Evolutionary conservation across 768 basidiomycete genomes (phyloP), one percentile per base, ranked within the genome.

Genomic region (Multifurca ochricompacta): DNA sequence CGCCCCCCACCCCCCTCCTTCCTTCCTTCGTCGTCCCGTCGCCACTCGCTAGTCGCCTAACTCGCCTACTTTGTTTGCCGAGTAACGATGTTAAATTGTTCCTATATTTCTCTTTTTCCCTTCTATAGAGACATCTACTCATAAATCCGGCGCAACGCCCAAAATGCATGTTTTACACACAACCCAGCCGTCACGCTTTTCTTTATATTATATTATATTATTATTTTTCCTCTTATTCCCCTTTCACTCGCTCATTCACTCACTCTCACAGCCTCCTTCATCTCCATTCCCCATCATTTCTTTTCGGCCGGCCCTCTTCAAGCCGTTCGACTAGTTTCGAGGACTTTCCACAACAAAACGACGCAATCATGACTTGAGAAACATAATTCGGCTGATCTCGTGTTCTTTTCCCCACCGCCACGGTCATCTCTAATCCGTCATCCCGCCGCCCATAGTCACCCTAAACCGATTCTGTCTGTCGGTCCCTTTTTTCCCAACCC

Each of bases 141-240:
- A n/a, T n/a, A n/a, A 19, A 34, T 10, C 27, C 23, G 52, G 52
- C 45, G 53, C 48, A 45, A 50, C 54, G 54, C 54, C 54, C 30
- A 44, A 42, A 25, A 30, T 37, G 48, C 54, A 18, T 55, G 54
- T 55, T 47, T 49, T 41, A 28, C 34, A n/a, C 51, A 23, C 51
- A 53, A 34, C 27, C 18, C 30, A 19, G 19, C 14, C 37, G 37
- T 49, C 11, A 13, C 16, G 13, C 37, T 31, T 23, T 41, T 47
- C n/a, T n/a, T n/a, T n/a, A n/a, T n/a, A n/a, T n/a, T n/a, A n/a
- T n/a, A n/a, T n/a, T n/a, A n/a, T n/a, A n/a, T n/a, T n/a, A n/a
- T n/a, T n/a, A n/a, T n/a, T 35, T 47, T 34, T 47, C 31, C 13
- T 40, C 1, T 40, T 16, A 21, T 3, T 39, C 49, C 21, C 23